Conservation (phyloP, 2,329 filamentous ascomycete species). For the Rhexocercosporidium sp. region DNA sequence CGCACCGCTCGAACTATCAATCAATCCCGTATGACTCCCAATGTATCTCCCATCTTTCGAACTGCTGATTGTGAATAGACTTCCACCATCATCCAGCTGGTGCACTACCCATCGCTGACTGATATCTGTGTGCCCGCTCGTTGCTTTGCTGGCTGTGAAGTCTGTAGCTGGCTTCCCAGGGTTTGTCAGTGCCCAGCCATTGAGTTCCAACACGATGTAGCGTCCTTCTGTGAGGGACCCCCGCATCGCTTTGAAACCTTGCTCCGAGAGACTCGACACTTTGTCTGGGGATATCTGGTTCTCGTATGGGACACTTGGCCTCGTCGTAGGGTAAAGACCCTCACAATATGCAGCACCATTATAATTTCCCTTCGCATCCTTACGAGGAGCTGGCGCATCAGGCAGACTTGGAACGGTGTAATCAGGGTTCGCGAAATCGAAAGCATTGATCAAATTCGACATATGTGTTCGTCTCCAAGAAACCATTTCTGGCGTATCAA, state of each 20-base stretch:
- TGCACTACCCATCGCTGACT: slow-evolving; percentile 57
- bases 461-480: slow-evolving; percentile 53
- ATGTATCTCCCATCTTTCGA: slow-evolving; percentile 49
- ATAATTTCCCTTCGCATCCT: slow-evolving; percentile 49
- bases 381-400: slow-evolving; percentile 49
- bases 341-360: slow-evolving; percentile 52
- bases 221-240: slow-evolving; percentile 60
- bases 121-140: slow-evolving; percentile 46
- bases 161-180: slow-evolving; percentile 34
- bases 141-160: slow-evolving; percentile 38
- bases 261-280: slow-evolving; percentile 50
- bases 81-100: slow-evolving; percentile 24
- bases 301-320: slow-evolving; percentile 55
- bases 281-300: slow-evolving; percentile 44
- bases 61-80: slow-evolving; percentile 47
- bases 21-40: slow-evolving; percentile 29
- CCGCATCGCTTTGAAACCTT: slow-evolving; percentile 58
- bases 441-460: slow-evolving; percentile 53
- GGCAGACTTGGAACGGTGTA: slow-evolving; percentile 54
- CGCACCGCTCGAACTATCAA: slow-evolving; percentile 19
- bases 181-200: slow-evolving; percentile 50
- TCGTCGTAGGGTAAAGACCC: slow-evolving; percentile 42
- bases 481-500: slow-evolving; percentile 50
- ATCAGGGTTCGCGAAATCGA: slow-evolving; percentile 54
- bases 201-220: slow-evolving; percentile 56